Evolutionary conservation across 352 stramenopile genomes (phyloP).

Genomic region (Pythium aquatile): DNA sequence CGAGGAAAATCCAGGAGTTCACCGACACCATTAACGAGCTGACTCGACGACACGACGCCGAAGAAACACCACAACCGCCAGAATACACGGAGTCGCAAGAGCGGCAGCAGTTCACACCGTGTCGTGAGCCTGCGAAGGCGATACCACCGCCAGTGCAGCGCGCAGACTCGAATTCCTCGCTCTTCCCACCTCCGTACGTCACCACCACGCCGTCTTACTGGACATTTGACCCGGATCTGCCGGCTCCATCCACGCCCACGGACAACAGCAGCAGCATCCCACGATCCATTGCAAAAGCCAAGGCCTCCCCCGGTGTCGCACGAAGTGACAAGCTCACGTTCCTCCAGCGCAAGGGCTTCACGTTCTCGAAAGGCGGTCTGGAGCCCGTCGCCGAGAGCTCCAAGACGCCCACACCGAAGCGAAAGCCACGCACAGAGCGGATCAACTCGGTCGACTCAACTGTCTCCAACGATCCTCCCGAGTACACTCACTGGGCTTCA

Average conservation of each 20-base stretch:
- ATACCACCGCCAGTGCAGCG: constrained; percentile 10
- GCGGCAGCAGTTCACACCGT: not conserved
- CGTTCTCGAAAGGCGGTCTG: constrained; percentile 33
- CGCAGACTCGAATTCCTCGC: constrained; percentile 5
- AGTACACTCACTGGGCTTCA: constrained; percentile 22
- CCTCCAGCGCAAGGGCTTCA: constrained; percentile 35
- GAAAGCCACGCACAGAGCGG: not conserved
- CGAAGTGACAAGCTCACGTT: constrained; percentile 48
- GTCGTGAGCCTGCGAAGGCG: not conserved
- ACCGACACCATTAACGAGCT: constrained; percentile 10
- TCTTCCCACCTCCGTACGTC: constrained; percentile 25
- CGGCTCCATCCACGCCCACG: constrained; percentile 24
- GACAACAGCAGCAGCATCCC: constrained; percentile 12
- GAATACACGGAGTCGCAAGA: not conserved
- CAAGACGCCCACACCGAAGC: constrained; percentile 19
- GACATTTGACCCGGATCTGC: constrained; percentile 25
- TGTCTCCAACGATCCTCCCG: constrained; percentile 1
- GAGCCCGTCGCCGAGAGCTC: constrained; percentile 21
- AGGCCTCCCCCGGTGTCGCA: constrained; percentile 31
- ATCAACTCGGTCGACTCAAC: not conserved
- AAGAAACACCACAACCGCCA: not conserved
- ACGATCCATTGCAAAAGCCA: constrained; percentile 13
- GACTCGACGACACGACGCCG: not conserved
- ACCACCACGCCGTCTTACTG: constrained; percentile 23
- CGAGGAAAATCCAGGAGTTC: constrained; percentile 19